Evolutionary conservation across 164 flowering plant species (phyloP), one percentile per base, ranked within the genome.

Genomic region (Houttuynia cordata): DNA sequence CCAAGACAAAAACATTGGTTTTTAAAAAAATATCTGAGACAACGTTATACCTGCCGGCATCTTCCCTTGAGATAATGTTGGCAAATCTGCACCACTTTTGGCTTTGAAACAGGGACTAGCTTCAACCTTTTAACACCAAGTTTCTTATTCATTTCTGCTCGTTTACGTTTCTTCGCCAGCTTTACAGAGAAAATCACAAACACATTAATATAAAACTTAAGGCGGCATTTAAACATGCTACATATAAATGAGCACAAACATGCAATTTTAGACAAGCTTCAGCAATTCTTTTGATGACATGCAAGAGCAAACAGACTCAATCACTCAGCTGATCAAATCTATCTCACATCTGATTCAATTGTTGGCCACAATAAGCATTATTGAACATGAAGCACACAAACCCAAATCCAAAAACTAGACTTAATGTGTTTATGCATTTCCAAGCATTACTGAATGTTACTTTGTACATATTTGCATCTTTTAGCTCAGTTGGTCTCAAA

Each of bases 41-140:
- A 56, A 19, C 17, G 20, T 49, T 64, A 64, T 39, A 90, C 97
- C 96, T 91, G 77, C 23, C 70, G 79, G 75, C 97, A 91, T 81
- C 85, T 84, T 62, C 97, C 97, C 51, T 74, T 68, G 52, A 84
- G 74, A 73, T 74, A 87, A 69, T 79, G 82, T 13, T 78, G 70
- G 71, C 97, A 91, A 67, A 67, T 59, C 51, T 58, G 57, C 30
- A 78, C 70, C 20, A 69, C 56, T 70, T 83, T 84, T 52, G 80
- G 86, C 67, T 77, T 87, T 65, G 65, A 0, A 50, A 81, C 67
- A 21, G 87, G 80, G 54, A 53, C 76, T 58, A 91, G 71, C 68
- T 79, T 91, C 79, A 86, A 71, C 73, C 86, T 79, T 70, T 79
- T 83, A 49, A 86, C 85, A 51, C 96, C 97, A 67, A 72, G 89